Conservation (phyloP, 169 alveolate species). For the Cryptosporidium ubiquitum region DNA sequence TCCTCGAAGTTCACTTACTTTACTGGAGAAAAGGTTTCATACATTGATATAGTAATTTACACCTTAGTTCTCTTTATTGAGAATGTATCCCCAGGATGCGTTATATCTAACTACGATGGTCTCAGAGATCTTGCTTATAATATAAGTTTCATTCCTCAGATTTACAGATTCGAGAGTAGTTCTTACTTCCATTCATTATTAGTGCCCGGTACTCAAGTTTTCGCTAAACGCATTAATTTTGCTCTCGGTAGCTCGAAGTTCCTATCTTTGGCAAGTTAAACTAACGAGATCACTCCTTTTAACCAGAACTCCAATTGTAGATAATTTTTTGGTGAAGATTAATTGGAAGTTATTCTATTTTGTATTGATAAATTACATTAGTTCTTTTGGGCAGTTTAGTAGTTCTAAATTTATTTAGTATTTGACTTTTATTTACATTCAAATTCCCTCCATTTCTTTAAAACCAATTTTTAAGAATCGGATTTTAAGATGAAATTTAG, state of each 20-base stretch:
- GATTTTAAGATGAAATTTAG: neutral
- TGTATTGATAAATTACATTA: neutral
- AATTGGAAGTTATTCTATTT: neutral
- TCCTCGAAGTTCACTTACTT: neutral
- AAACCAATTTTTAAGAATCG: too few relatives aligned
- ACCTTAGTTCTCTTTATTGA: conserved; percentile 34
- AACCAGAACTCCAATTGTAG: neutral
- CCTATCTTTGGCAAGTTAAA: neutral
- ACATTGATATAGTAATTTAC: neutral
- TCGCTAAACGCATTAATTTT: conserved; percentile 44
- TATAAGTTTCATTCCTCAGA: conserved; percentile 16
- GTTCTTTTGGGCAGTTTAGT: neutral
- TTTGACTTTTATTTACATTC: neutral
- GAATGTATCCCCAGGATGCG: conserved; percentile 41
- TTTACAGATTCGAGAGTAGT: conserved; percentile 17
- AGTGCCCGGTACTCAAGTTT: conserved; percentile 47
- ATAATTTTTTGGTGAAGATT: neutral
- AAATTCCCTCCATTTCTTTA: too few relatives aligned
- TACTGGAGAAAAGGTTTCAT: conserved; percentile 18
- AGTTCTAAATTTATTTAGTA: neutral
- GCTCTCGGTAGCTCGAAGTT: neutral
- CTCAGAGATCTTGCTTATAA: neutral
- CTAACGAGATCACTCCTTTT: neutral
- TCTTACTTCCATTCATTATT: conserved; percentile 30
- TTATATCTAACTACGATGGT: neutral